Conservation (phyloP, 192 early-diverging fungal species). For the Entomortierella beljakovae region DNA sequence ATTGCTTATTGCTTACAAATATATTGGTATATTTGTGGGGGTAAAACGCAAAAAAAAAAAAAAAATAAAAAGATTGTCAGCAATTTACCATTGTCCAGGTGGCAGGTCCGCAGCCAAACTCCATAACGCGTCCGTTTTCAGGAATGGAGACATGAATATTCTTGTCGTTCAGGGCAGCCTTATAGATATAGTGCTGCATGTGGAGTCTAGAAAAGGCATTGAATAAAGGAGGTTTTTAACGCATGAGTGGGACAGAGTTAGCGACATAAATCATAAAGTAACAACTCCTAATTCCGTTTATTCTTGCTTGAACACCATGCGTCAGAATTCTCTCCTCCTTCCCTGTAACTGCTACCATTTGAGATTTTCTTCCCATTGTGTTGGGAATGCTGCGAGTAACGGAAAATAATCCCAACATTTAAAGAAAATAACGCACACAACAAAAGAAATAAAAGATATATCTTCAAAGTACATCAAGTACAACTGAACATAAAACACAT, state of each 20-base stretch:
- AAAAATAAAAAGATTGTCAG: slow-evolving; percentile 7
- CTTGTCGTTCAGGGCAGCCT: slow-evolving; percentile 29
- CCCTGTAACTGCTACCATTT: no score
- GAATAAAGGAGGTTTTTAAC: slow-evolving; percentile 8
- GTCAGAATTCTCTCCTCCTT: no score
- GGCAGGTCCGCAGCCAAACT: slow-evolving; percentile 26
- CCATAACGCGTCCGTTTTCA: slow-evolving; percentile 24
- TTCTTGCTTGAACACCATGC: no score
- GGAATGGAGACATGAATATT: slow-evolving; percentile 33
- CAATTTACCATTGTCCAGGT: slow-evolving; percentile 30
- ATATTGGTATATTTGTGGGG: no score
- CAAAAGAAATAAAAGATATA: no score
- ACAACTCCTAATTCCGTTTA: no score
- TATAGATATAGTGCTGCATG: slow-evolving; percentile 43
- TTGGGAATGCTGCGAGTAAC: no score
- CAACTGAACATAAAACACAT: neutral
- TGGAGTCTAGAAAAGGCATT: slow-evolving; percentile 46
- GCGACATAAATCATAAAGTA: no score
- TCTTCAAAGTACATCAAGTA: no score
- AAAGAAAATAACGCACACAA: no score
- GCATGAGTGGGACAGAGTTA: slow-evolving; percentile 29
- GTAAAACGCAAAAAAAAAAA: neutral
- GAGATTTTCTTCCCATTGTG: no score
- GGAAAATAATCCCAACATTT: no score
- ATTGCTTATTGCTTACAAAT: neutral